Evolutionary conservation across 495 filamentous ascomycete genomes (phyloP), one percentile per base, ranked within the genome.

Genomic region (Oleoguttula mirabilis): DNA sequence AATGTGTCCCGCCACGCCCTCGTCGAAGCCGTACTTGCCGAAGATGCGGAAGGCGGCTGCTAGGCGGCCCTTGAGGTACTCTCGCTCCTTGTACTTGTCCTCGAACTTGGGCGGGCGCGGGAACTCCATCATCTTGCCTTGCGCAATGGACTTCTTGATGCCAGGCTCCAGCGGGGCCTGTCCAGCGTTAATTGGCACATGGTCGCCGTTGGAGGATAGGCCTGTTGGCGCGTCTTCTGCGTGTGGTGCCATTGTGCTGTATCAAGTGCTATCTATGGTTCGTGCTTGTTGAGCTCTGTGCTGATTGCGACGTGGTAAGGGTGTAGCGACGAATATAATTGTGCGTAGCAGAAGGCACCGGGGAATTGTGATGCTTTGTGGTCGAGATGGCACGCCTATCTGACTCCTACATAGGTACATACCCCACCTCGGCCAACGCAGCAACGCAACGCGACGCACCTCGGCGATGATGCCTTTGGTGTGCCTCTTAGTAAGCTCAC

Each of bases 31-130:
- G 40, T 72, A 66, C 55, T 80, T 77, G 6, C 74, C 79, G 41
- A 84, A 82, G 39, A 84, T 77, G 17, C 79, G 63, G 53, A 80
- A 81, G 10, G 79, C 79, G 3, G 75, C 68, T 4, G 74, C 78
- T 10, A 84, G 64, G 7, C 76, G 65, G 31, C 73, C 73, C 55
- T 82, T 83, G 32, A 79, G 65, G 47, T 76, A 81, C 28, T 73
- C 70, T 7, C 77, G 66, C 58, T 82, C 76, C 43, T 76, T 54
- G 46, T 73, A 63, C 40, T 73, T 73, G 57, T 79, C 70, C 3
- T 68, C 61, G 49, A 80, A 83, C 30, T 61, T 69, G 2, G 72
- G 75, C 37, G 68, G 63, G 2, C 55, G 48, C 0, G 72, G 66
- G 38, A 76, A 65, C 4, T 48, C 51, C 2, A 51, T 20, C 61